Conservation (phyloP, 768 basidiomycete species). For the Suillus sp. region DNA sequence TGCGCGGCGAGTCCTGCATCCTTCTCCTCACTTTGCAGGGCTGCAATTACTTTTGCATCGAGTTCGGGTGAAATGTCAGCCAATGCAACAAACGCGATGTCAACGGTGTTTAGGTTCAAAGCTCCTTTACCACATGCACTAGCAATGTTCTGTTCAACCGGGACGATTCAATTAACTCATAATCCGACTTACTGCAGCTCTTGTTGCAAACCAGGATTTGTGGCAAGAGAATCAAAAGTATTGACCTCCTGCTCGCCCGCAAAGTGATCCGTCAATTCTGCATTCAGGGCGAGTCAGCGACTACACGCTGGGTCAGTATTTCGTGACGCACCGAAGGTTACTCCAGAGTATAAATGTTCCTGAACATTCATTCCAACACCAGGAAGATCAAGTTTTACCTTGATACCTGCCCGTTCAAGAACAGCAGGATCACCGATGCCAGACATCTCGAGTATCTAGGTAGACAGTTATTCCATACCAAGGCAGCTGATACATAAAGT, state of each 20-base stretch:
- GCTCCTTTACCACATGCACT: not conserved
- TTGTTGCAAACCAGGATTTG: not conserved
- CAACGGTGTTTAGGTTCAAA: not conserved
- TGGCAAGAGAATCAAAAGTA: not conserved
- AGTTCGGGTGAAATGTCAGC: not conserved
- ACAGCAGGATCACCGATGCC: slow-evolving; percentile 52
- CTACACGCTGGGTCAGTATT: not conserved
- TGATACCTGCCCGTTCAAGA: slow-evolving; percentile 43
- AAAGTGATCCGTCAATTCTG: not conserved
- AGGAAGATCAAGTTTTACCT: slow-evolving; percentile 31
- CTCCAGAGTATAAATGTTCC: slow-evolving; percentile 41
- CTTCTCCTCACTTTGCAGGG: not conserved
- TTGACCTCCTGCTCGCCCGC: not conserved
- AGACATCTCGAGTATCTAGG: slow-evolving; percentile 58
- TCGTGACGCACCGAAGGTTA: slow-evolving; percentile 29
- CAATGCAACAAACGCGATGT: not conserved
- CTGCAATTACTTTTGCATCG: not conserved
- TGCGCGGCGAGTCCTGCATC: not conserved
- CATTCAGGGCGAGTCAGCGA: not conserved
- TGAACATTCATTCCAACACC: slow-evolving; percentile 59
- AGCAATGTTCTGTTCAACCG: not conserved
- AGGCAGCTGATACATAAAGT: not conserved
- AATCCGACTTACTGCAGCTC: not conserved
- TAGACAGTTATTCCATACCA: not conserved
- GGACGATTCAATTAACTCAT: not conserved